Conservation (phyloP, 306 rosid species). For the Quercus cerris region DNA sequence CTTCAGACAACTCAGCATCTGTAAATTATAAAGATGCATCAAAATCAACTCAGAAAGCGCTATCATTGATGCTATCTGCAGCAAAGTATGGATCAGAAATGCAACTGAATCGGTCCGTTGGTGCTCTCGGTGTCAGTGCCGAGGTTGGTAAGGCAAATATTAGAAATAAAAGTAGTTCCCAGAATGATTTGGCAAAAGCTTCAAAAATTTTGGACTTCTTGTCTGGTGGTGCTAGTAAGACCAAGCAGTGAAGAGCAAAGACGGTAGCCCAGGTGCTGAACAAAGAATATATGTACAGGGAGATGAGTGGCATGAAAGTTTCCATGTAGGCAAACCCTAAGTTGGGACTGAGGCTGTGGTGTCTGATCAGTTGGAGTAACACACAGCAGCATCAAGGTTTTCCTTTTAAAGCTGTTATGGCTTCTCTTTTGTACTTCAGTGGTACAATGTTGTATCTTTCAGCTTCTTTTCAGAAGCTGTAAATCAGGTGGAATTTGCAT, state of each 20-base stretch:
- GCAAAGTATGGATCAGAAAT: conserved; percentile 51
- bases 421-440: neutral
- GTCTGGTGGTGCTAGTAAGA: conserved; percentile 14
- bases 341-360: neutral
- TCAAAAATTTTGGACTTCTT: conserved; percentile 30
- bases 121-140: neutral
- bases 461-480: conserved; percentile 1
- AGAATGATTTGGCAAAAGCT: conserved; percentile 23
- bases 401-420: neutral
- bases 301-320: neutral
- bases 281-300: too few relatives aligned
- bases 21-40: conserved; percentile 37
- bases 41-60: conserved; percentile 51
- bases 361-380: conserved; percentile 1
- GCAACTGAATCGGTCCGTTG: conserved; percentile 31
- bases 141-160: conserved; percentile 20
- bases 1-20: conserved; percentile 40
- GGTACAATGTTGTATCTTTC: neutral
- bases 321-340: conserved; percentile 1
- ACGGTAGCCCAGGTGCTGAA: neutral
- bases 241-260: conserved; percentile 10
- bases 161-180: conserved; percentile 13
- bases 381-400: neutral
- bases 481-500: conserved; percentile 21
- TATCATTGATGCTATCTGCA: conserved; percentile 71